Base-by-base conservation (phyloP, 768 basidiomycete species). In the Punctularia strigosozonata region DNA sequence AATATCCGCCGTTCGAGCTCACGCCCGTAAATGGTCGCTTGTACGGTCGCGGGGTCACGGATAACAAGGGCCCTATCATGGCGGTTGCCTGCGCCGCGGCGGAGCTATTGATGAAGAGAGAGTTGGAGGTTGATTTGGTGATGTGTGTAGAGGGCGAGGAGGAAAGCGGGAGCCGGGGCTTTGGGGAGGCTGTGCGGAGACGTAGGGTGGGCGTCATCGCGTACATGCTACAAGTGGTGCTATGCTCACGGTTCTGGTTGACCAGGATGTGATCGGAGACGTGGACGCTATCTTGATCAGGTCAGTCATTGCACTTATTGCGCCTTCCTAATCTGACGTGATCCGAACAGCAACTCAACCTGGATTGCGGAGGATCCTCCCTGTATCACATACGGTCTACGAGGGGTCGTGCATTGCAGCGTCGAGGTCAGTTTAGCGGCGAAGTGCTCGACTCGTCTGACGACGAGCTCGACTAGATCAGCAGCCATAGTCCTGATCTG, bases 71-170 rank as follows among this genome's bases (percentile, higher is more conserved):
- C 0, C 95, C 95, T 0, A 80, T 95, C 33, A 69, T 98, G 43
- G 90, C 92, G 1, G 71, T 80, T 13, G 95, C 94, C 0, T 87
- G 78, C 47, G 95, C 95, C 1, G 89, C 81, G 8, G 85, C 90
- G 0, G 76, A 85, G 17, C 55, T 98, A 31, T 70, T 91, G 3
- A 65, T 76, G 20, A 64, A 66, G 10, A 69, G 89, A 1, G 71
- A 78, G 8, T 71, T 99, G 3, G 86, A 74, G 18, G 69, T 91
- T 0, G 95, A 99, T 52, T 55, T 99, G 1, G 78, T 97, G 4
- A 77, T 98, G 54, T 58, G 97, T 37, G 77, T 98, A 13, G 95
- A 99, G 59, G 95, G 95, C 0, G 94, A 98, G 54, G 95, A 95
- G 54, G 95, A 99, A 56, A 77, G 76, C n/a, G 94, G 94, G 1